Evolutionary conservation across 1,139 yeast genomes (phyloP), one percentile per base, ranked within the genome.

Genomic region (Torulaspora globosa): DNA sequence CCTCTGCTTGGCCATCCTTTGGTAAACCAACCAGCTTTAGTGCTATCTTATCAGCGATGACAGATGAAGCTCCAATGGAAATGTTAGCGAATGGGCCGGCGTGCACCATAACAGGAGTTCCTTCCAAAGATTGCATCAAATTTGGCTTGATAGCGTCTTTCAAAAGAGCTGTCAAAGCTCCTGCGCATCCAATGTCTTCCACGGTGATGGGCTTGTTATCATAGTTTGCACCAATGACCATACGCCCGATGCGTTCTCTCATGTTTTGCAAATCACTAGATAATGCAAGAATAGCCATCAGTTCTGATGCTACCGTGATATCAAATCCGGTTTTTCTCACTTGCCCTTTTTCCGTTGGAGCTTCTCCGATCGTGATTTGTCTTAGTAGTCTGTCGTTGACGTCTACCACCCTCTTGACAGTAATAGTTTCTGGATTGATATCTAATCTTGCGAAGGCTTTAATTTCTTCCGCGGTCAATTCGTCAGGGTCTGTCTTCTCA

Each of bases 81-180:
- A 84, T 84, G 67, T 84, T 84, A 55, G 94, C 94, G 64, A 84
- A 84, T 44, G 94, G 94, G 51, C 94, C 94, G 28, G 92, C 92
- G 60, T 84, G 94, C 24, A 84, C 88, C 65, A 84, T 76, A 14
- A 84, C 92, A 2, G 92, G 94, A 6, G 90, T 83, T 53, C 94
- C 94, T 68, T 84, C 92, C 59, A 84, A 72, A 35, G 90, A 80
- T 70, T 84, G 94, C 94, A 84, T 84, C 66, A 84, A 71, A 61
- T 83, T 84, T 54, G 94, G 94, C 64, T 84, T 84, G 53, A 84
- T 75, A n/a, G 90, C 87, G 65, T 84, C 92, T 63, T 82, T 84
- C 60, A 84, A 69, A 56, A 84, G 70, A 1, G 92, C 90, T 43
- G 92, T 80, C 52, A 84, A 71, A 36, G 94, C 92, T 61, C 92